These are phyloP conservation scores for Penicillium vulpinum DNA, from an alignment of 2,329 filamentous ascomycete species.

Conservation along the genomic window DNA sequence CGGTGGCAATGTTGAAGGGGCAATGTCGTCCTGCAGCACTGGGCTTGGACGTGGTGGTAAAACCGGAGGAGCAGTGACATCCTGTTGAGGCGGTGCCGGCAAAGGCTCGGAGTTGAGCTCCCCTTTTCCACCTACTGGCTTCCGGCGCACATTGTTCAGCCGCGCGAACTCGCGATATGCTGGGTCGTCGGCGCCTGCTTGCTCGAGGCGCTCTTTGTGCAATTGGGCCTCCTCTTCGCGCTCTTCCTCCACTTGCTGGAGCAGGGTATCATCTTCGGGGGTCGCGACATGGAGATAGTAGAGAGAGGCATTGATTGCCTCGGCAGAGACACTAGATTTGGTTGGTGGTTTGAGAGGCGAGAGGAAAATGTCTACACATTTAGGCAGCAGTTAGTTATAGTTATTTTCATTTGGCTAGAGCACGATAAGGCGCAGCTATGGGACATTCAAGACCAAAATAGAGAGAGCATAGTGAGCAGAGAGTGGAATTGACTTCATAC, in stretches of 20 bases:
- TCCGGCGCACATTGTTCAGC: conserved; percentile 42
- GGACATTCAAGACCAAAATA: neutral
- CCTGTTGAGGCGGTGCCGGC: conserved; percentile 1
- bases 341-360: conserved; percentile 85
- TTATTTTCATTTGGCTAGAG: conserved; percentile 10
- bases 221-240: conserved; percentile 30
- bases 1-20: conserved; percentile 21
- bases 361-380: conserved; percentile 74
- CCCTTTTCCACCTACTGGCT: conserved; percentile 33
- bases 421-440: conserved; percentile 5
- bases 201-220: conserved; percentile 26
- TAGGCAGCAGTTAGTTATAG: conserved; percentile 17
- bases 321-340: conserved; percentile 77
- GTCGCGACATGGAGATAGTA: conserved; percentile 86
- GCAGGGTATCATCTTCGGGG: conserved; percentile 54
- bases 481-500: conserved; percentile 48
- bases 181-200: conserved; percentile 22
- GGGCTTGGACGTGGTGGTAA: conserved; percentile 21
- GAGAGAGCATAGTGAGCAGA: neutral
- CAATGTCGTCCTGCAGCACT: conserved; percentile 13
- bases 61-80: conserved; percentile 16
- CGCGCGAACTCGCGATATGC: conserved; percentile 30
- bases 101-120: conserved; percentile 6
- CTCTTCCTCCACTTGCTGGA: conserved; percentile 42
- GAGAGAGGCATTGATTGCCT: conserved; percentile 82